Base-by-base conservation (phyloP, 2,329 filamentous ascomycete genomes). In the Huntiella omanensis region DNA sequence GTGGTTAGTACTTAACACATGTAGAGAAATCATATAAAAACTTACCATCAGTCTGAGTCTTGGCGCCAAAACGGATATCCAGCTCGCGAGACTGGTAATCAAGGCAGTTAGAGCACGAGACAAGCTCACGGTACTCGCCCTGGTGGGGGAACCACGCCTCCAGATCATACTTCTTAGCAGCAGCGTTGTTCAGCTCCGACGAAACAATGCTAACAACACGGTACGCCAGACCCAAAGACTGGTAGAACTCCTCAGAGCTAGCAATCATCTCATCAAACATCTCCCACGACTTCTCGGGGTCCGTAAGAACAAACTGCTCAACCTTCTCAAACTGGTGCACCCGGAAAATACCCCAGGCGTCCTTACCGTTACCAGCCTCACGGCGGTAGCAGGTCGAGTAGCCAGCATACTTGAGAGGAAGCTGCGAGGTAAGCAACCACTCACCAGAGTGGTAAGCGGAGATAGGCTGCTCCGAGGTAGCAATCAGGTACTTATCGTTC, bases 301-400 rank as follows among this genome's bases (percentile, higher is more conserved):
- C 83, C 52, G 81, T 81, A 55, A 83, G 69, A 50, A 84, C 66
- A 58, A 85, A 88, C 65, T 86, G 83, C 58, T 87, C 81, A 45
- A 84, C 79, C 73, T 92, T 95, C 62, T 96, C 88, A 57, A 96
- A 98, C 62, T 98, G 88, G 62, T 98, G 91, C 22, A 96, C 87
- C 53, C 91, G 80, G 73, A 95, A 98, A 51, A 96, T 85, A 48
- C 91, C 91, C 91, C 91, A 98, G 1, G 88, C 88, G 60, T 98
- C 86, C 59, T 85, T 82, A 28, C 86, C 64, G 52, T 64, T 88
- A 46, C 91, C 91, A 36, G 91, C 91, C 62, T 98, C 91, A 64
- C 92, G 87, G 55, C 91, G 75, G 69, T 94, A 98, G 63, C 87
- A 95, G 28, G 88, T 94, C 55, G 80, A 87, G 68, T 88, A 95